Conservation (phyloP, 495 filamentous ascomycete species). For the Bryoglossum gracile region DNA sequence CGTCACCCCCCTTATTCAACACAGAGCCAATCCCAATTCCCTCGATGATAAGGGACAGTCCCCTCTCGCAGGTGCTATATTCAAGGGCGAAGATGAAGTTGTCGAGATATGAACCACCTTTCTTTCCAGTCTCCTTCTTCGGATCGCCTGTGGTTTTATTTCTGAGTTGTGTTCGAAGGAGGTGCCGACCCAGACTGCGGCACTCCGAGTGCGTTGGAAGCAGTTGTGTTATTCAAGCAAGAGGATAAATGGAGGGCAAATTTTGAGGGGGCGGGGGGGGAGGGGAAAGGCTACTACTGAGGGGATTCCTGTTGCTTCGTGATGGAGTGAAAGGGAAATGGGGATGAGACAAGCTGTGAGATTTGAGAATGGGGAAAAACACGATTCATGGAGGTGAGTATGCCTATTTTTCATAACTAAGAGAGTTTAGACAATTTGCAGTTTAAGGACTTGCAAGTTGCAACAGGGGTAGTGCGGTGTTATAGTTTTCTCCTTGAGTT, state of each 20-base stretch:
- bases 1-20: conserved; percentile 40
- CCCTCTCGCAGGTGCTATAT: conserved; percentile 47
- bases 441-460: too few species aligned
- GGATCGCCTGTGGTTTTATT: too few species aligned
- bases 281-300: conserved; percentile 33
- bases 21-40: conserved; percentile 45
- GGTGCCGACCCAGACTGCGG: conserved; percentile 46
- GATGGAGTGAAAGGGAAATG: not conserved
- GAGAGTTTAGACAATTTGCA: too few species aligned
- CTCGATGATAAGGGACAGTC: conserved; percentile 48
- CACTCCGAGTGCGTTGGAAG: conserved; percentile 38
- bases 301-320: too few species aligned
- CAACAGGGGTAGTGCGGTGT: too few species aligned
- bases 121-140: too few species aligned
- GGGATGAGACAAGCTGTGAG: too few species aligned
- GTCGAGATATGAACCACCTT: conserved; percentile 36
- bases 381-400: too few species aligned
- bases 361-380: too few species aligned
- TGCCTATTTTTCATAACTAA: too few species aligned
- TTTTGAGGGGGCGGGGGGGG: conserved; percentile 38
- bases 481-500: too few species aligned
- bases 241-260: conserved; percentile 40
- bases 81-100: conserved; percentile 45
- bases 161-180: conserved; percentile 36
- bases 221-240: conserved; percentile 43